Conservation (phyloP, 2,329 filamentous ascomycete species). For the Colletotrichum truncatum region DNA sequence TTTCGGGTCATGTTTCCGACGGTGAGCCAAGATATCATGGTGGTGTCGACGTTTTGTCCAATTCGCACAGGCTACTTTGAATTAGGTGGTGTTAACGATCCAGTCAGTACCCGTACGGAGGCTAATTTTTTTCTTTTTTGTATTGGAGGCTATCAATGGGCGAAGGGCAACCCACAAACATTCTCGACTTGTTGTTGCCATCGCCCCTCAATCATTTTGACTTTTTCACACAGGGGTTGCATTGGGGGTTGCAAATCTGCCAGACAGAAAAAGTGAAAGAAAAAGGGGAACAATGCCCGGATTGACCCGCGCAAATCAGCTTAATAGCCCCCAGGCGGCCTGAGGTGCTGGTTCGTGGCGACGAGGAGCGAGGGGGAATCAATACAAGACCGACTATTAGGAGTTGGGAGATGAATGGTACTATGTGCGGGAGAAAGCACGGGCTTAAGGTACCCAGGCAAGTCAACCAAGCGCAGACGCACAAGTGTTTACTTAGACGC, state of each 20-base stretch:
- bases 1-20: constrained; percentile 19
- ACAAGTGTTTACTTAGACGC: background rate
- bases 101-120: background rate
- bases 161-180: constrained; percentile 7
- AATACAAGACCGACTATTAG: constrained; percentile 20
- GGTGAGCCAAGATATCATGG: constrained; percentile 11
- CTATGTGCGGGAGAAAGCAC: too few species aligned
- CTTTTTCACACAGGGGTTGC: background rate
- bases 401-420: background rate
- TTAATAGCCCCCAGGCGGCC: constrained; percentile 6
- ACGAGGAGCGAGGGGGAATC: constrained; percentile 12
- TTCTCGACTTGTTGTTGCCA: background rate
- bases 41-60: background rate
- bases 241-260: constrained; percentile 9
- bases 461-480: constrained; percentile 11
- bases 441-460: background rate
- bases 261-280: background rate
- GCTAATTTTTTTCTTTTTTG: background rate
- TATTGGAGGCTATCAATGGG: too few species aligned
- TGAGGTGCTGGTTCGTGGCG: constrained; percentile 2
- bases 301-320: background rate
- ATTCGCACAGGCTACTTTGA: constrained; percentile 17
- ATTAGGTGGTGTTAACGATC: background rate
- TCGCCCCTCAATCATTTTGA: background rate
- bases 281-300: background rate